Base-by-base conservation (phyloP, 441 rosid species). In the Arabidopsis lyrata region DNA sequence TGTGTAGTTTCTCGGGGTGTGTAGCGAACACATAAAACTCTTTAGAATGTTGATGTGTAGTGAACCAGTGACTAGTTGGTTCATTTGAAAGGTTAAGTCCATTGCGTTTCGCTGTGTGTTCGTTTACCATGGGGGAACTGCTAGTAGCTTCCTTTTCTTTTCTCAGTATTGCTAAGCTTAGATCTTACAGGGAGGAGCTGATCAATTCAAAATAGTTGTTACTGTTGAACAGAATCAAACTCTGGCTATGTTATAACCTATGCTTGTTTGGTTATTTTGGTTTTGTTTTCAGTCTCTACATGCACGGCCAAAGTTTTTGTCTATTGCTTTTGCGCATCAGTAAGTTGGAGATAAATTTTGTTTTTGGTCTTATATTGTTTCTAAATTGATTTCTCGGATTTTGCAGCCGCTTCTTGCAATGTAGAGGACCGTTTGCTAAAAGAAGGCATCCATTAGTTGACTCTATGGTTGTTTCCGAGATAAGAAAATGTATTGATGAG, bases 341-440 rank as follows among this genome's bases (percentile, higher is more conserved):
- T 73, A 44, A 55, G 56, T 42, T 3, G 0, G 70, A 63, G 29
- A 64, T 63, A n/a, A 52, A 1, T 57, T 42, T 38, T 59, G 62
- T 63, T 48, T 12, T 44, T 42, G 8, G 49, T 54, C 56, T 42
- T 42, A 15, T 18, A 32, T 63, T 22, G 64, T 59, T 54, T 63
- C 47, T 56, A 34, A 42, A 10, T 29, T 29, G 5, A 5, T 32
- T 44, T 44, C 8, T 5, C 3, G 42, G 10, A n/a, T 35, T 45
- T 47, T 81, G 77, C 93, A 92, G 97, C 82, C 93, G 98, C 22
- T 95, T 95, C 84, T 86, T 92, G 86, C 99, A 95, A 74, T 95
- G 87, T 79, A 87, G 98, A 85, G 97, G 98, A 32, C 97, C 96
- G 12, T 91, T 87, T 83, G 97, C 98, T 34, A 91, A 95, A 80